These are phyloP conservation scores for Dothideomycetes sp. DNA, from an alignment of 2,329 filamentous ascomycete genomes.

Conservation along the genomic window DNA sequence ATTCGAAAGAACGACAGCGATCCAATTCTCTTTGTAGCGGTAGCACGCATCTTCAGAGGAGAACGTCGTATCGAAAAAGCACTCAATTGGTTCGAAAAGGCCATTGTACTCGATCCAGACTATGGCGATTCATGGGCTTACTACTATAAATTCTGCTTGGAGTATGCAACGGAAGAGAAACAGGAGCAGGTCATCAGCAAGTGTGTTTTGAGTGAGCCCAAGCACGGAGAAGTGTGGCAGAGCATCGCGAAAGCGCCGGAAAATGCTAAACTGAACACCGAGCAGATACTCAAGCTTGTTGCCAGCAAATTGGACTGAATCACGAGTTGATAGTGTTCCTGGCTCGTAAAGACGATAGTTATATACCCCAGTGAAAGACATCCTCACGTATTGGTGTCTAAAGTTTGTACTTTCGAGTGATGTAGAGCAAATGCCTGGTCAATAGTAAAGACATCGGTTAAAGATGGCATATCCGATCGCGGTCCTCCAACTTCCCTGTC, in stretches of 20 bases:
- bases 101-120: conserved; percentile 77
- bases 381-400: too few relatives aligned
- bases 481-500: neutral
- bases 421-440: too few relatives aligned
- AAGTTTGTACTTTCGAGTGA: too few relatives aligned
- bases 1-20: conserved; percentile 97
- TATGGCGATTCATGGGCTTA: conserved; percentile 92
- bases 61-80: conserved; percentile 90
- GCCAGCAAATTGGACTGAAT: conserved; percentile 46
- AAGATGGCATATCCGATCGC: neutral
- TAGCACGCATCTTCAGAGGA: conserved; percentile 91
- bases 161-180: conserved; percentile 95
- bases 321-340: too few relatives aligned
- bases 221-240: conserved; percentile 91
- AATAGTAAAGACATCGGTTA: too few relatives aligned
- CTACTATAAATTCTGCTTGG: conserved; percentile 88
- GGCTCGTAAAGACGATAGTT: too few relatives aligned
- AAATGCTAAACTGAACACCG: conserved; percentile 64
- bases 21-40: conserved; percentile 76
- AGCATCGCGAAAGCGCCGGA: conserved; percentile 72
- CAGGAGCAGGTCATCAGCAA: conserved; percentile 72
- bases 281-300: conserved; percentile 77
- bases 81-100: conserved; percentile 95
- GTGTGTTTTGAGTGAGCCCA: conserved; percentile 73
- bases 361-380: too few relatives aligned